phyloP scores from a whole-genome alignment of 768 basidiomycete species.

The Xanthoconium purpureum region DNA sequence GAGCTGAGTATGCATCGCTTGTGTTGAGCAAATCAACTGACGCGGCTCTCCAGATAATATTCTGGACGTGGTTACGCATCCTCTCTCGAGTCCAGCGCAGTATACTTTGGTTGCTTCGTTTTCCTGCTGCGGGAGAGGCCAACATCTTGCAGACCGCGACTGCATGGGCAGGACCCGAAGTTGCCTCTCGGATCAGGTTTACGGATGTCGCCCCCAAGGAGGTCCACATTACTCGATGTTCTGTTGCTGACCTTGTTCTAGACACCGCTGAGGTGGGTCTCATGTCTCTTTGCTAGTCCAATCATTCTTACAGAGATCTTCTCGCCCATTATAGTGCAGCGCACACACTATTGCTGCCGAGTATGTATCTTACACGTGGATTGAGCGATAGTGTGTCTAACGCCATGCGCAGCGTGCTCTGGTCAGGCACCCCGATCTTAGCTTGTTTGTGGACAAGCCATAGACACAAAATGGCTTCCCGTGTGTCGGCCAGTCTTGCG shows the following conservation, averaged over 20 bases:
- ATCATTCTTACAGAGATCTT: background rate
- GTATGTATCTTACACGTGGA: slow-evolving; percentile 26
- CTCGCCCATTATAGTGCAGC: slow-evolving; percentile 39
- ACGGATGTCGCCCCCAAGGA: slow-evolving; percentile 49
- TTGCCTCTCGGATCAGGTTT: slow-evolving; percentile 45
- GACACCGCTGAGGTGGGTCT: slow-evolving; percentile 47
- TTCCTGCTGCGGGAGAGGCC: slow-evolving; percentile 45
- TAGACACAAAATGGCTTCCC: slow-evolving; percentile 47
- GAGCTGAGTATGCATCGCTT: slow-evolving; percentile 4
- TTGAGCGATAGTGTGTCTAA: background rate
- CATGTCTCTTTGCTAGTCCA: background rate
- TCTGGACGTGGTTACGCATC: slow-evolving; percentile 49
- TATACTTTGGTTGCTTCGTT: slow-evolving; percentile 53
- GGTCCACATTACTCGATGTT: slow-evolving; percentile 41
- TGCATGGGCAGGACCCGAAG: slow-evolving; percentile 45
- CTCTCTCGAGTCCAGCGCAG: slow-evolving; percentile 42
- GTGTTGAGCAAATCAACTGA: background rate
- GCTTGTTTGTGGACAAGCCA: slow-evolving; percentile 45
- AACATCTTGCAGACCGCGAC: slow-evolving; percentile 41
- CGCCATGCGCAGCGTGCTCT: slow-evolving; percentile 38
- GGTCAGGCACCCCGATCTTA: slow-evolving; percentile 50
- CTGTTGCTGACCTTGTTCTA: slow-evolving; percentile 50
- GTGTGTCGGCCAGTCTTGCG: slow-evolving; percentile 48
- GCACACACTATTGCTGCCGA: slow-evolving; percentile 52
- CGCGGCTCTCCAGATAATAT: slow-evolving; percentile 33